Evolutionary conservation across 129 eudicot genomes (phyloP).

Genomic region (Flaveria robusta): DNA sequence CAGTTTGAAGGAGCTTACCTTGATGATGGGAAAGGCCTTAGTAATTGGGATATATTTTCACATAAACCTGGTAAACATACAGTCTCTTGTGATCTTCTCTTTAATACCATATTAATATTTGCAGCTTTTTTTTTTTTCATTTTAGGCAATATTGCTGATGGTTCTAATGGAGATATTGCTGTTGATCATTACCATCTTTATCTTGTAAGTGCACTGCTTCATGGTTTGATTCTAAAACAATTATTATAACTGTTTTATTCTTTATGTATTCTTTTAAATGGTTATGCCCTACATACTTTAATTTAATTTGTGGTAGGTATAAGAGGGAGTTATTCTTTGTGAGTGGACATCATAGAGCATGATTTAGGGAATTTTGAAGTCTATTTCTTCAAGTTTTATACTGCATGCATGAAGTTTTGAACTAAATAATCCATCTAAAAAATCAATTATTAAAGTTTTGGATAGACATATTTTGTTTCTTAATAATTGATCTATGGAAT

Average conservation of each 20-base stretch:
- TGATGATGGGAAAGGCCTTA: slow-evolving; percentile 80
- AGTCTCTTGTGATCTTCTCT: background rate
- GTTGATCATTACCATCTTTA: slow-evolving; percentile 71
- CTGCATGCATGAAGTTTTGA: background rate
- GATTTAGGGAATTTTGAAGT: background rate
- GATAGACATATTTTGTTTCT: background rate
- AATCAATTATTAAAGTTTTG: background rate
- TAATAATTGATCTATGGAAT: background rate
- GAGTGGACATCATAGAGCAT: background rate
- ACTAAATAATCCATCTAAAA: background rate
- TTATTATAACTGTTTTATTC: background rate
- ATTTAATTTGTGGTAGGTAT: background rate
- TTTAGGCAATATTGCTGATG: slow-evolving; percentile 61
- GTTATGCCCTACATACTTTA: slow-evolving; percentile 11
- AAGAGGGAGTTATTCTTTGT: slow-evolving; percentile 10
- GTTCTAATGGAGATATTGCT: slow-evolving; percentile 73
- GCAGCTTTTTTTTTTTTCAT: background rate
- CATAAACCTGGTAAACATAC: slow-evolving; percentile 54
- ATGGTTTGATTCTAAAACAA: background rate
- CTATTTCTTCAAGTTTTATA: background rate
- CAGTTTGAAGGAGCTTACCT: slow-evolving; percentile 84
- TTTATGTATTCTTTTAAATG: slow-evolving; percentile 1
- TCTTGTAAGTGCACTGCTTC: slow-evolving; percentile 38
- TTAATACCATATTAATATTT: background rate
- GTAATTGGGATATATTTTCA: slow-evolving; percentile 77